Evolutionary conservation across 2,329 filamentous ascomycete species (phyloP).

Genomic region (Pezicula rhizophila): DNA sequence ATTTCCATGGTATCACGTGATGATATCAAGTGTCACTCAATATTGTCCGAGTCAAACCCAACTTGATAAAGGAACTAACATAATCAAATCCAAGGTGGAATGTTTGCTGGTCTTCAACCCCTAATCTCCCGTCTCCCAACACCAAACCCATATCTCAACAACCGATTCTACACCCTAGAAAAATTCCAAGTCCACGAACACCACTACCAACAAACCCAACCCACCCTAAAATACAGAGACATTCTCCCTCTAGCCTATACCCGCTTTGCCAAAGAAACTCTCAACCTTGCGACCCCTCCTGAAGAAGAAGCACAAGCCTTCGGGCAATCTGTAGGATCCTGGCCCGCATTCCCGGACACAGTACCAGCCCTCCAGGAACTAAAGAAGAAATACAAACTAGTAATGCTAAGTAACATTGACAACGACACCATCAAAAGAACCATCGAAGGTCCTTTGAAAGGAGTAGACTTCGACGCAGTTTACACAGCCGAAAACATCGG

Average conservation of each 20-base stretch:
- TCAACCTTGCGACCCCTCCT: constrained; percentile 18
- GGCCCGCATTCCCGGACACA: constrained; percentile 45
- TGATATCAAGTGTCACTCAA: too few relatives aligned
- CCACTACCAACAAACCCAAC: constrained; percentile 36
- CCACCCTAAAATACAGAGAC: constrained; percentile 41
- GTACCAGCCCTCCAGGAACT: constrained; percentile 38
- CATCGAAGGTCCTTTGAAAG: constrained; percentile 40
- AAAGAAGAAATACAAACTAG: constrained; percentile 40
- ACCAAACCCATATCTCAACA: constrained; percentile 1
- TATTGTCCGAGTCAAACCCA: not conserved
- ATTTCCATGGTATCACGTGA: too few relatives aligned
- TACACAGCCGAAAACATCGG: constrained; percentile 68
- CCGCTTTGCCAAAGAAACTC: constrained; percentile 29
- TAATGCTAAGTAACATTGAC: constrained; percentile 54
- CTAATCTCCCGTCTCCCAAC: constrained; percentile 5
- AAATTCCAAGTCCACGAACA: constrained; percentile 8
- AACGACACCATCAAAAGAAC: constrained; percentile 40
- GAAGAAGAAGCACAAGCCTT: constrained; percentile 32
- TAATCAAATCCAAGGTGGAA: constrained; percentile 2
- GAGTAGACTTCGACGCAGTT: constrained; percentile 51
- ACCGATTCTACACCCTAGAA: constrained; percentile 2
- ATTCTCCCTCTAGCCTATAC: constrained; percentile 38
- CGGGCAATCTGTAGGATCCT: constrained; percentile 35
- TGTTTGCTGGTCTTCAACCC: constrained; percentile 6
- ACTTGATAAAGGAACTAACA: not conserved